These are phyloP conservation scores for Paramecium primaurelia DNA, from an alignment of 73 alveolate genomes.

Conservation along the genomic window DNA sequence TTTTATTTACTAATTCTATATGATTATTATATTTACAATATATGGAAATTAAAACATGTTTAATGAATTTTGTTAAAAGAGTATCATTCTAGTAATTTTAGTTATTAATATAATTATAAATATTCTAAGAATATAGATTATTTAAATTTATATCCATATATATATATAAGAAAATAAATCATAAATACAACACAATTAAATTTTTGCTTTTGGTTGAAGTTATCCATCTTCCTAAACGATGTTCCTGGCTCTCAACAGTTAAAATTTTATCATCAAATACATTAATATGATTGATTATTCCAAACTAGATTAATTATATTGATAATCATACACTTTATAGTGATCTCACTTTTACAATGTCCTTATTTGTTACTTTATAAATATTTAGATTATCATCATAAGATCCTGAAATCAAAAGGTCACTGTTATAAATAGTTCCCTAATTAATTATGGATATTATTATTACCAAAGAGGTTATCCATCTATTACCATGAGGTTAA, in stretches of 20 bases:
- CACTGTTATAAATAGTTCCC: conserved; percentile 49
- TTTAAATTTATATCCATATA: neutral
- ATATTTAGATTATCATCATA: conserved; percentile 35
- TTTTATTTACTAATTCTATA: too few species aligned
- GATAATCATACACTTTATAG: neutral
- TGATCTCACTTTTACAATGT: neutral
- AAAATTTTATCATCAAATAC: neutral
- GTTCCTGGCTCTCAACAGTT: conserved; percentile 52
- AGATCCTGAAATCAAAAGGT: conserved; percentile 52
- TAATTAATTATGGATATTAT: neutral
- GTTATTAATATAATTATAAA: too few species aligned
- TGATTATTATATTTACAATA: too few species aligned
- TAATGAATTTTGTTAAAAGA: too few species aligned
- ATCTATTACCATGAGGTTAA: conserved; percentile 54
- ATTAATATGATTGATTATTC: conserved; percentile 49
- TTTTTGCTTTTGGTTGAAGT: conserved; percentile 55
- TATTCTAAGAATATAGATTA: neutral
- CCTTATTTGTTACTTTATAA: conserved; percentile 23
- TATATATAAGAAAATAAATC: neutral
- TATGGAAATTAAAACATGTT: too few species aligned
- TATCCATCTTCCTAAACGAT: conserved; percentile 63
- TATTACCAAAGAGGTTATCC: conserved; percentile 54
- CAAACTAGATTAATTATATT: neutral
- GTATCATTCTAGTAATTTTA: too few species aligned
- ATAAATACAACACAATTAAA: conserved; percentile 35